phyloP scores from a whole-genome alignment of 202 grass and related monocot species.

The Panicum virgatum region DNA sequence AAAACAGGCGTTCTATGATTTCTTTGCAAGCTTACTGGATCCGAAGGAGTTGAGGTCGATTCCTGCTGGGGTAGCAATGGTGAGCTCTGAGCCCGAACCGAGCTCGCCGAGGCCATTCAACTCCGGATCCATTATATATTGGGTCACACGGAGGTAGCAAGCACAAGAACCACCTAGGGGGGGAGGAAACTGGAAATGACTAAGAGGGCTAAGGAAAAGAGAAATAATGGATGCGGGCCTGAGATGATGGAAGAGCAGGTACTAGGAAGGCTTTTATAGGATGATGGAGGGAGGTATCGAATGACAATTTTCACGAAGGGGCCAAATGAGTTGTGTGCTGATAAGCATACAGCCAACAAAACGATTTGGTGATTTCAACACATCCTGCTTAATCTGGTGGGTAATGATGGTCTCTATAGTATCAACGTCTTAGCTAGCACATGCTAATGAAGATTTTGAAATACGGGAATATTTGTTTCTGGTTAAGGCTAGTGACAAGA shows the following conservation, averaged over 20 bases:
- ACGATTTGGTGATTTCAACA: not conserved
- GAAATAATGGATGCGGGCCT: not conserved
- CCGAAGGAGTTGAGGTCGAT: slow-evolving; percentile 30
- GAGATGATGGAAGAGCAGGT: not conserved
- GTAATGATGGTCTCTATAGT: not conserved
- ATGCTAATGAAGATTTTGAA: not conserved
- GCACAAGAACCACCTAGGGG: too few species aligned
- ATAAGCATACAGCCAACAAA: not conserved
- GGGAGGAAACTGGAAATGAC: not conserved
- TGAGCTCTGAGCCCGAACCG: slow-evolving; percentile 49
- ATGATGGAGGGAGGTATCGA: not conserved
- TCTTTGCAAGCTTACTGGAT: slow-evolving; percentile 20
- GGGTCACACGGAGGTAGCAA: not conserved
- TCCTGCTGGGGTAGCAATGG: slow-evolving; percentile 56
- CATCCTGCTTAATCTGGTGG: not conserved
- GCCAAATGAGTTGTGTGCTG: not conserved
- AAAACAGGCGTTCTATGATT: too few species aligned
- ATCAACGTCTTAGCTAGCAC: not conserved
- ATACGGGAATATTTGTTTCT: not conserved
- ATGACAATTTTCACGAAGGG: not conserved
- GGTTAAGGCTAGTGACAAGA: not conserved
- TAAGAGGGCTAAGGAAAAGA: not conserved
- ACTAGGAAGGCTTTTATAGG: not conserved
- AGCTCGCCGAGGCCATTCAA: not conserved
- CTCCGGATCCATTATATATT: too few species aligned